phyloP scores from a whole-genome alignment of 1,139 yeast genomes.

The Trichomonascaceae sp. region DNA sequence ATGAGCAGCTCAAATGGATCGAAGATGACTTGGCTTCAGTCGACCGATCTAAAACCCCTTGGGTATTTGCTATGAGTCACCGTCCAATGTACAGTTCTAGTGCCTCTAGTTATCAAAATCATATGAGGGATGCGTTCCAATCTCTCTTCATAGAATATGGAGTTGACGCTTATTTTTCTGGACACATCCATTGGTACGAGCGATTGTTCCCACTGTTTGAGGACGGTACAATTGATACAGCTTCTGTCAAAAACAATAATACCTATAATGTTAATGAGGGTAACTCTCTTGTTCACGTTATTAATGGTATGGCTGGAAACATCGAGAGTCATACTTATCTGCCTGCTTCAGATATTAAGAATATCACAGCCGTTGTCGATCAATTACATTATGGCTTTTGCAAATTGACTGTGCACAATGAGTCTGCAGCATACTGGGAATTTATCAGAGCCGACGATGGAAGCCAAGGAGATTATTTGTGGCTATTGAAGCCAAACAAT shows the following conservation, averaged over 20 bases:
- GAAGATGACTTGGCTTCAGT: constrained; percentile 38
- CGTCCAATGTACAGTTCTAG: constrained; percentile 33
- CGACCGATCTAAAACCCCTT: constrained; percentile 29
- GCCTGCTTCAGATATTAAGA: neutral
- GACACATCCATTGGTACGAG: constrained; percentile 30
- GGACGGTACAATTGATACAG: constrained; percentile 15
- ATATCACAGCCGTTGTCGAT: constrained; percentile 2
- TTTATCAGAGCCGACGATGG: constrained; percentile 20
- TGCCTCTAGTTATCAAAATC: neutral
- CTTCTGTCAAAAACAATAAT: constrained; percentile 11
- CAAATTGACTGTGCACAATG: constrained; percentile 15
- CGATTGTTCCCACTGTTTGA: constrained; percentile 21
- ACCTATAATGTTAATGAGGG: constrained; percentile 9
- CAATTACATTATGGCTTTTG: constrained; percentile 11
- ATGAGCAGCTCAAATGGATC: constrained; percentile 34
- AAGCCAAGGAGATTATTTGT: neutral
- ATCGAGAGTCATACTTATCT: constrained; percentile 9
- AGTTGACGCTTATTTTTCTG: constrained; percentile 28
- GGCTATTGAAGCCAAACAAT: neutral
- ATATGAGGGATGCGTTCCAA: constrained; percentile 27
- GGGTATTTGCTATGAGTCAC: constrained; percentile 34
- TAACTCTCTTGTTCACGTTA: constrained; percentile 12
- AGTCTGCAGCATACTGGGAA: constrained; percentile 19
- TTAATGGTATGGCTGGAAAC: constrained; percentile 14
- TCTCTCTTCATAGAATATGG: constrained; percentile 21